A percentile compares a stretch with the other conserved stretches of the same genome.
phyloP scores from a whole-genome alignment of 106 monocot species.

The Gastrodia elata region DNA sequence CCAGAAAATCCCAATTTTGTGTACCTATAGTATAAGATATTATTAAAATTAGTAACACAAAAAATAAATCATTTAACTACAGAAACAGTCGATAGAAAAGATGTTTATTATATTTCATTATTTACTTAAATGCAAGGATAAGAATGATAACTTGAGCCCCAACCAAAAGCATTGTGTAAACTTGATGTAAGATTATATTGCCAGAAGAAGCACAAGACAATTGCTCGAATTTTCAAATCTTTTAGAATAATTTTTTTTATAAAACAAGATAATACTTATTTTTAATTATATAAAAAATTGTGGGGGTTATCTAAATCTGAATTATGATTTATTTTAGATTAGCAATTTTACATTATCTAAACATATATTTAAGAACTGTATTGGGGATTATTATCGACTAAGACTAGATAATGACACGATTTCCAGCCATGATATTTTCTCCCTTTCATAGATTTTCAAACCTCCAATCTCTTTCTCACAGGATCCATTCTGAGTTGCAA shows the following conservation, averaged over 20 bases:
- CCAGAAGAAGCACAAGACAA: neutral
- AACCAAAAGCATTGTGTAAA: neutral
- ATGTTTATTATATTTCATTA: neutral
- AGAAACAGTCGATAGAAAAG: neutral
- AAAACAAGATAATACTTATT: neutral
- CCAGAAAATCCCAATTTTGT: conserved; percentile 90
- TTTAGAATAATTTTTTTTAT: neutral
- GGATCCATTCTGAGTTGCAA: neutral
- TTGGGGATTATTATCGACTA: neutral
- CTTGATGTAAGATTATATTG: neutral
- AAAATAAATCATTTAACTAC: neutral
- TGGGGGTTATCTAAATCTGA: neutral
- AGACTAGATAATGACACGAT: neutral
- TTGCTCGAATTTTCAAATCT: neutral
- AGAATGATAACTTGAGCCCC: neutral
- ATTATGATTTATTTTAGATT: neutral
- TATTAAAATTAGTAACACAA: conserved; percentile 1
- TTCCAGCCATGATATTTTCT: neutral
- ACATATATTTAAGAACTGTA: neutral
- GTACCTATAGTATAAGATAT: conserved; percentile 37
- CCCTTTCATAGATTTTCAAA: neutral
- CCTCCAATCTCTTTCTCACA: neutral
- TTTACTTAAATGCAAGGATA: neutral
- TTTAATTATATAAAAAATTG: neutral
- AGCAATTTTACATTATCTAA: neutral